Evolutionary conservation across 1,139 yeast species (phyloP).

Genomic region (Candida freyschussii): DNA sequence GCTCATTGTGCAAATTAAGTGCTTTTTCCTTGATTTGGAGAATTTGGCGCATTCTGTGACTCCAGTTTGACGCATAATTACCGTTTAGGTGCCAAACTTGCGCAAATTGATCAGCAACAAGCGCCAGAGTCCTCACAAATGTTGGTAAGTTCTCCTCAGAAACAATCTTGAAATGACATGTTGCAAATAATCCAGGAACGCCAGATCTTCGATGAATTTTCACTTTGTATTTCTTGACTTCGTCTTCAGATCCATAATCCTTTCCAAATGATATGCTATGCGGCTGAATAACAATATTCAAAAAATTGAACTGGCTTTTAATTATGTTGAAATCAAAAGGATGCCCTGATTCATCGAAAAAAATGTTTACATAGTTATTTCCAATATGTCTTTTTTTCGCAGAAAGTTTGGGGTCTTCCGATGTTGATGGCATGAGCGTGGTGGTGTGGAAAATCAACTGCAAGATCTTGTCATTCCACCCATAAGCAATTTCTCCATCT

Average conservation of each 20-base stretch:
- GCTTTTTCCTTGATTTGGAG: slow-evolving; percentile 43
- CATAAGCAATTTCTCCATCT: slow-evolving; percentile 75
- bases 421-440: slow-evolving; percentile 68
- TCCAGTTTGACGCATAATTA: slow-evolving; percentile 59
- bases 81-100: slow-evolving; percentile 63
- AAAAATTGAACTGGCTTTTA: slow-evolving; percentile 75
- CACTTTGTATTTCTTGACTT: slow-evolving; percentile 43
- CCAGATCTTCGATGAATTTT: slow-evolving; percentile 62
- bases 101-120: slow-evolving; percentile 69
- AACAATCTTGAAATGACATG: slow-evolving; percentile 69
- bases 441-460: slow-evolving; percentile 77
- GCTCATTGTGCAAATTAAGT: slow-evolving; percentile 21
- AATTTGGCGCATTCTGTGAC: slow-evolving; percentile 58
- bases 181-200: slow-evolving; percentile 72
- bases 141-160: slow-evolving; percentile 54
- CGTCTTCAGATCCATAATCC: slow-evolving; percentile 3
- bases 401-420: slow-evolving; percentile 35
- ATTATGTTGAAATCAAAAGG: slow-evolving; percentile 69
- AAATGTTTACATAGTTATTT: slow-evolving; percentile 75
- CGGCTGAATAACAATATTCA: slow-evolving; percentile 75
- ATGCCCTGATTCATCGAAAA: slow-evolving; percentile 67
- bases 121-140: slow-evolving; percentile 62
- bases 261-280: slow-evolving; percentile 32
- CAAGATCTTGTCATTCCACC: slow-evolving; percentile 66
- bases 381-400: slow-evolving; percentile 83